Percentiles rank a stretch among this genome's conserved stretches.
These are phyloP conservation scores for Pleurotus tuber-regium DNA, from an alignment of 768 basidiomycete genomes.

Conservation along the genomic window DNA sequence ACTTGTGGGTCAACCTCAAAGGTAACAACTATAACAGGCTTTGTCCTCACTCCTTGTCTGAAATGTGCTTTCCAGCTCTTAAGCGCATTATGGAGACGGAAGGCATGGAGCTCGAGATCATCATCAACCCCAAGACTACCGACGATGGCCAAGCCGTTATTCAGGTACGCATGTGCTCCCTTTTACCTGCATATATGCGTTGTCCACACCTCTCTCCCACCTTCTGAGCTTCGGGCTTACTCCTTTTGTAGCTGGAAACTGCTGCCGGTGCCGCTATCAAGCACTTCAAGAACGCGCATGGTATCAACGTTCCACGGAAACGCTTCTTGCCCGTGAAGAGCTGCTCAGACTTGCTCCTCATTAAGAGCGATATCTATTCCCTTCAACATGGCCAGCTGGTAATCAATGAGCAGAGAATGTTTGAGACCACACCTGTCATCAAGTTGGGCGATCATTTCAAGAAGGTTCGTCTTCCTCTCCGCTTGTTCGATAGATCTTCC, in stretches of 20 bases:
- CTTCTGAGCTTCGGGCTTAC: conserved; percentile 17
- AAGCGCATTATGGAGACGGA: conserved; percentile 89
- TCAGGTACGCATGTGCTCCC: conserved; percentile 40
- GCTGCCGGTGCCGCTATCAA: conserved; percentile 94
- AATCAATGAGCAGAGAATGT: conserved; percentile 82
- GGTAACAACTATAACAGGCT: no score
- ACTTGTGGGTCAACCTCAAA: conserved; percentile 73
- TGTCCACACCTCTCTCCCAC: conserved; percentile 7
- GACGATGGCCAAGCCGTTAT: conserved; percentile 87
- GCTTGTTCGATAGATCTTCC: not conserved
- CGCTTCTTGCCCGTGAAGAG: conserved; percentile 93
- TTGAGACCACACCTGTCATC: conserved; percentile 89
- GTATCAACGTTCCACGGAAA: conserved; percentile 91
- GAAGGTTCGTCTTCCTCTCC: conserved; percentile 53
- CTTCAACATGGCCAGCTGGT: conserved; percentile 85
- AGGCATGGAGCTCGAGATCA: conserved; percentile 90
- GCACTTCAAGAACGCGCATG: conserved; percentile 89
- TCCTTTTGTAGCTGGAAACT: conserved; percentile 81
- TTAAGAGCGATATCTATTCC: conserved; percentile 92
- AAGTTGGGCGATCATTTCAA: conserved; percentile 97
- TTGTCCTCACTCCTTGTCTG: not conserved
- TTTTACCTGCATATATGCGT: conserved; percentile 10
- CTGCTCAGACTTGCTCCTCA: conserved; percentile 84
- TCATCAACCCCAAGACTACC: conserved; percentile 86
- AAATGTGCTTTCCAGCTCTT: conserved; percentile 49